phyloP scores from a whole-genome alignment of 345 rosid genomes.

The Clarkia xantiana region DNA sequence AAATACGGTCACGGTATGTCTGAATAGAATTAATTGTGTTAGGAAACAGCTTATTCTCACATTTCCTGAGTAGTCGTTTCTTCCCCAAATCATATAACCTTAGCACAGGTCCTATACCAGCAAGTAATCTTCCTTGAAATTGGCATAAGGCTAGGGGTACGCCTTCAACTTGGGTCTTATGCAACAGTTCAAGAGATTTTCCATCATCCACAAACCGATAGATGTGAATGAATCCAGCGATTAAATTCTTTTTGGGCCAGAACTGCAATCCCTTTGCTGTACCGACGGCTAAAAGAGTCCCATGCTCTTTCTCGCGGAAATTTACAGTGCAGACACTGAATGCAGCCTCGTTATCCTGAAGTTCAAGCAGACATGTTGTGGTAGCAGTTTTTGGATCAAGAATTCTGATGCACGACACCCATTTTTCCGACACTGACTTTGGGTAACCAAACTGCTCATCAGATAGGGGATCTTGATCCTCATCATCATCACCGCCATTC shows the following conservation, averaged over 20 bases:
- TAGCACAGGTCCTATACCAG: slow-evolving; percentile 81
- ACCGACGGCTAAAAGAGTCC: slow-evolving; percentile 87
- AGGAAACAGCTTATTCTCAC: slow-evolving; percentile 92
- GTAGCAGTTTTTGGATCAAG: slow-evolving; percentile 69
- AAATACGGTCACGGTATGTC: slow-evolving; percentile 87
- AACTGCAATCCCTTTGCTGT: slow-evolving; percentile 87
- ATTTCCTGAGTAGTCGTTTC: slow-evolving; percentile 79
- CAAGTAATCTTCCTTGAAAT: slow-evolving; percentile 89
- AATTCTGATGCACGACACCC: slow-evolving; percentile 97
- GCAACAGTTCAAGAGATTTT: slow-evolving; percentile 69
- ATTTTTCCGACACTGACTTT: slow-evolving; percentile 76
- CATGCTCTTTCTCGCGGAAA: slow-evolving; percentile 92
- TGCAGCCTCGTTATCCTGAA: slow-evolving; percentile 97
- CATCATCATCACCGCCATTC: slow-evolving; percentile 77
- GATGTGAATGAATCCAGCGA: slow-evolving; percentile 74
- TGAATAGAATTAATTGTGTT: slow-evolving; percentile 63
- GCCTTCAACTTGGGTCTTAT: slow-evolving; percentile 94
- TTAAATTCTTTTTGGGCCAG: slow-evolving; percentile 58
- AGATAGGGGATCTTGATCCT: slow-evolving; percentile 67
- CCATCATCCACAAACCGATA: slow-evolving; percentile 92
- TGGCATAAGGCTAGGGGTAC: slow-evolving; percentile 82
- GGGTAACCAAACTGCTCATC: slow-evolving; percentile 99
- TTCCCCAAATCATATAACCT: slow-evolving; percentile 91
- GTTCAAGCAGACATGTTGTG: slow-evolving; percentile 89
- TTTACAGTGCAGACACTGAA: slow-evolving; percentile 84